These are phyloP conservation scores for Stemphylium beticola DNA, from an alignment of 2,329 filamentous ascomycete genomes.

Conservation along the genomic window DNA sequence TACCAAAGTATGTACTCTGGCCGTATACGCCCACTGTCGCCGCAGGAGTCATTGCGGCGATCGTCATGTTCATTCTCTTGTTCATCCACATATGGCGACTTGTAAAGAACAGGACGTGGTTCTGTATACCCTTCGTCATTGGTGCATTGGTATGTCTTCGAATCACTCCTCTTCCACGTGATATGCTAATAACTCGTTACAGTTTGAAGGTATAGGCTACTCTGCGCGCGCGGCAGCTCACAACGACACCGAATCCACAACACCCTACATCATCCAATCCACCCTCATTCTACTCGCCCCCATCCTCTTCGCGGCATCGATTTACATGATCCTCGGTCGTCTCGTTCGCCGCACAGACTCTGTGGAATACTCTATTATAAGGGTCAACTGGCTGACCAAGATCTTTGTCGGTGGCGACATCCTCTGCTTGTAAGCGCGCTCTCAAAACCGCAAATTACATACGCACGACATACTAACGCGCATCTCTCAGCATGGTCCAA, in stretches of 20 bases:
- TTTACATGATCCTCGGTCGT: slow-evolving; percentile 57
- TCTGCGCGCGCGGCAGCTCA: slow-evolving; percentile 44
- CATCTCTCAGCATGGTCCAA: slow-evolving; percentile 50
- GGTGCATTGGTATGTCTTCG: slow-evolving; percentile 48
- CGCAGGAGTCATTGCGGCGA: slow-evolving; percentile 55
- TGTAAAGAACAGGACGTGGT: slow-evolving; percentile 55
- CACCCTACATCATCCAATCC: slow-evolving; percentile 49
- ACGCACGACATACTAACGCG: not conserved
- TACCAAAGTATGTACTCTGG: slow-evolving; percentile 36
- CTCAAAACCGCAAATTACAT: not conserved
- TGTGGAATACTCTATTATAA: slow-evolving; percentile 52
- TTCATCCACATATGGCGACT: slow-evolving; percentile 53
- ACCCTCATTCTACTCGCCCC: slow-evolving; percentile 46
- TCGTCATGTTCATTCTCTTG: slow-evolving; percentile 57
- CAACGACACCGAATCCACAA: slow-evolving; percentile 39
- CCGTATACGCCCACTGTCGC: slow-evolving; percentile 55
- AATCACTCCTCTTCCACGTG: not conserved
- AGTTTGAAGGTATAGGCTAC: slow-evolving; percentile 52
- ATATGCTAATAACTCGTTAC: not conserved
- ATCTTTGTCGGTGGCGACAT: slow-evolving; percentile 64
- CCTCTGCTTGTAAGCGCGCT: slow-evolving; percentile 51
- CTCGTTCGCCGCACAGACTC: slow-evolving; percentile 52
- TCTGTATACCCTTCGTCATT: slow-evolving; percentile 57
- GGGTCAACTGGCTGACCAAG: slow-evolving; percentile 57
- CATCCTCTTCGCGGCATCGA: slow-evolving; percentile 55